phyloP scores from a whole-genome alignment of 163 green algal species.

The Scenedesmus sp. region DNA sequence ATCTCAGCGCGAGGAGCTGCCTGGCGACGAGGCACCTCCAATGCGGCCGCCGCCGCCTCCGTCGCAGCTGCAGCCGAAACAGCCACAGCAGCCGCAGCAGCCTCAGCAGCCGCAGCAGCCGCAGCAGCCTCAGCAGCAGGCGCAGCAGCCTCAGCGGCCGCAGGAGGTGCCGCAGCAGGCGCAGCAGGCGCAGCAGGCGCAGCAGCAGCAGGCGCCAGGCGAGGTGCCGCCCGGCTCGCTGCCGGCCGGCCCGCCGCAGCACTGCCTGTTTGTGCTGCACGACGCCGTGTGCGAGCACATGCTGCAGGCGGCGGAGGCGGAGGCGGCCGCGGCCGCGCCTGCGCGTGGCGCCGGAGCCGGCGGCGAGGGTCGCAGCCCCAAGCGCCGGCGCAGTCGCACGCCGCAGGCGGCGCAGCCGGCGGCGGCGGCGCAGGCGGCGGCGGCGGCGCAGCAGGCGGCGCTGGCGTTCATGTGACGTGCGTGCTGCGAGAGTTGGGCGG shows the following conservation, averaged over 20 bases:
- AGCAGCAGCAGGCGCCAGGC: conserved; percentile 1
- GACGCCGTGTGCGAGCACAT: conserved; percentile 8
- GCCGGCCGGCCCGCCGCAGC: background rate
- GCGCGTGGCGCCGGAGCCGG: background rate
- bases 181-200: background rate
- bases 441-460: background rate
- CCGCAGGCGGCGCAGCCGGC: too few species aligned
- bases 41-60: too few species aligned
- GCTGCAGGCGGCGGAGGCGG: background rate
- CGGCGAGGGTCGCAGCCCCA: too few species aligned
- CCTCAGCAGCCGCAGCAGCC: background rate
- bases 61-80: too few species aligned
- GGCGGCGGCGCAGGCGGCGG: too few species aligned
- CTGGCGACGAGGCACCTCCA: background rate
- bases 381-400: too few species aligned
- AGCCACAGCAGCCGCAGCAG: background rate
- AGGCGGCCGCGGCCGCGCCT: background rate
- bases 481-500: too few species aligned
- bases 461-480: conserved; percentile 7
- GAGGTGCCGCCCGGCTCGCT: background rate
- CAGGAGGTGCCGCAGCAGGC: background rate
- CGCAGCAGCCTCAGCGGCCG: background rate
- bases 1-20: background rate
- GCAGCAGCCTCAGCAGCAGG: background rate
- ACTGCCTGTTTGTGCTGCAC: conserved; percentile 14